These are phyloP conservation scores for Corymbia maculata DNA, from an alignment of 345 rosid genomes.

Conservation along the genomic window DNA sequence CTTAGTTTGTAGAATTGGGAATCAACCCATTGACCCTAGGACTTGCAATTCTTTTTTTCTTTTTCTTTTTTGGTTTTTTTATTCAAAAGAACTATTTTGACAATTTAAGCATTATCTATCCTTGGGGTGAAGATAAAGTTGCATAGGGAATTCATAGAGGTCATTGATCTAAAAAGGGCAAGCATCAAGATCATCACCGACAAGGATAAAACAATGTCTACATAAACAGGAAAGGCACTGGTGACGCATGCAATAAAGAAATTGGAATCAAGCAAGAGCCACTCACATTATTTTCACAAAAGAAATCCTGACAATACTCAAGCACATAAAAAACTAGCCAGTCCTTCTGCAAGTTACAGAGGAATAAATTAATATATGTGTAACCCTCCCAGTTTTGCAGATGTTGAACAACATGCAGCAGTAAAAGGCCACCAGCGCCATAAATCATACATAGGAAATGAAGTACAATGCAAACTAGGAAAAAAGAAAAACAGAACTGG, in stretches of 20 bases:
- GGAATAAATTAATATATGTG: background rate
- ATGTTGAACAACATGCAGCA: background rate
- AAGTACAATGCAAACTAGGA: background rate
- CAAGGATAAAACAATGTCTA: background rate
- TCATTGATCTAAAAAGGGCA: constrained; percentile 4
- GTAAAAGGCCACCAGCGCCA: background rate
- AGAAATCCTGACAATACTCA: background rate
- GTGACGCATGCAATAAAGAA: background rate
- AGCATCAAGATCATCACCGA: background rate
- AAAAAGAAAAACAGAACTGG: background rate
- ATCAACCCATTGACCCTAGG: background rate
- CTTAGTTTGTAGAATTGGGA: rapidly evolving
- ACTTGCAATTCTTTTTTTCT: too few species aligned
- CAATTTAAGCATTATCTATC: constrained; percentile 48
- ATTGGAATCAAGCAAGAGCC: background rate
- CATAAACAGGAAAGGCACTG: background rate
- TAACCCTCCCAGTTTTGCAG: background rate
- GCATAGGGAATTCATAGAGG: constrained; percentile 59
- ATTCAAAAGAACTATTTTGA: background rate
- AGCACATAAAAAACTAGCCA: background rate
- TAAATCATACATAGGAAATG: background rate
- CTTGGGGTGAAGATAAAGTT: constrained; percentile 84
- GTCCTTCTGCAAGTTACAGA: background rate
- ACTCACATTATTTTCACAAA: background rate
- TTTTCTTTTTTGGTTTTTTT: too few species aligned